Conservation (phyloP, 1,284 basidiomycete genomes). For the Testicularia cyperi region DNA sequence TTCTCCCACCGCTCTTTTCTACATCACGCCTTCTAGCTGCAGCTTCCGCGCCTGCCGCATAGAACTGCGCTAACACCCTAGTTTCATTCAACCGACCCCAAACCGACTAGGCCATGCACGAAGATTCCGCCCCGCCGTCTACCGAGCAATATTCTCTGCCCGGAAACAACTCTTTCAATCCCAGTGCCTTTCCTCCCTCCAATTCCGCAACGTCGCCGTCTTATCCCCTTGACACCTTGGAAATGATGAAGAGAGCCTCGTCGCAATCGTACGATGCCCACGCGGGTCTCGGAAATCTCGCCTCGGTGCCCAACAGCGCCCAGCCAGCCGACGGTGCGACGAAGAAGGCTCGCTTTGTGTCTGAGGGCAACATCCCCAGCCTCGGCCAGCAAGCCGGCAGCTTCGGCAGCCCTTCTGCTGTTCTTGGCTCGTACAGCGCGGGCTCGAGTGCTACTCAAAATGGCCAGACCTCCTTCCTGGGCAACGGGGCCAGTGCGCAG, state of each 20-base stretch:
- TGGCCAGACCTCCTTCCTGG: conserved; percentile 12
- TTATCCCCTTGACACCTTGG: conserved; percentile 28
- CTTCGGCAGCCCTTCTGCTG: conserved; percentile 9
- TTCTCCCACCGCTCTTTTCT: too few species aligned
- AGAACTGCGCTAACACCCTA: too few species aligned
- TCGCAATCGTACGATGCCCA: conserved; percentile 45
- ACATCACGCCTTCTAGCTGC: too few species aligned
- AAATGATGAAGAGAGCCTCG: conserved; percentile 47
- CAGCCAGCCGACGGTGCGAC: conserved; percentile 6
- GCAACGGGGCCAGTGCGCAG: conserved; percentile 10
- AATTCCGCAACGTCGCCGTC: conserved; percentile 6
- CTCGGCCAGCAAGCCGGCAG: conserved; percentile 25
- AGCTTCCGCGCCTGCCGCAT: too few species aligned
- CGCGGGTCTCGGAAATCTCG: conserved; percentile 20
- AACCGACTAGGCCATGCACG: too few species aligned
- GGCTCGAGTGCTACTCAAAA: conserved; percentile 5
- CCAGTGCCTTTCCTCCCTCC: conserved; percentile 14
- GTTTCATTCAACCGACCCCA: too few species aligned
- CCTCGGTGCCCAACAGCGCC: conserved; percentile 5
- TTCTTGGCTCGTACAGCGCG: conserved; percentile 6
- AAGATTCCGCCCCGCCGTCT: too few species aligned
- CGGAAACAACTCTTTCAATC: conserved; percentile 15
- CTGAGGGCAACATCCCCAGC: conserved; percentile 44
- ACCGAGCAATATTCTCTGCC: conserved; percentile 21
- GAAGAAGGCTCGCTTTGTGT: conserved; percentile 50